Percentiles rank a stretch among this genome's conserved stretches.
Evolutionary conservation across 139 green algal species (phyloP).

Genomic region (Chlorella sp.): DNA sequence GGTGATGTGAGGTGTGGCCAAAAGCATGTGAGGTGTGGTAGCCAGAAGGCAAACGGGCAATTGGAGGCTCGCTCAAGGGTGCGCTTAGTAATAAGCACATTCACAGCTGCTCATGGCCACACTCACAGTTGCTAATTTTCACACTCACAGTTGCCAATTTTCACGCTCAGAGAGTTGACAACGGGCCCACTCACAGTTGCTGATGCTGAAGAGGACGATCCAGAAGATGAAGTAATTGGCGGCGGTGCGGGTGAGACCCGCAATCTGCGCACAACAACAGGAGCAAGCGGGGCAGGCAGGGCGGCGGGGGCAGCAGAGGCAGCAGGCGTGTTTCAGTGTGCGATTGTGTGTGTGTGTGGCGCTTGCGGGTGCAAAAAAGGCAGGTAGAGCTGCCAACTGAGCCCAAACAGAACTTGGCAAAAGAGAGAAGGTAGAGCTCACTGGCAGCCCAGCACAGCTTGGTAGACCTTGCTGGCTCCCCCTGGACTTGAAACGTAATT

Average conservation of each 20-base stretch:
- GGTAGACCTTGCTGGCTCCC: too few relatives aligned
- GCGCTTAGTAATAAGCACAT: neutral
- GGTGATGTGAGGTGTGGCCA: too few relatives aligned
- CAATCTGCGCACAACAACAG: neutral
- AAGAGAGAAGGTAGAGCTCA: too few relatives aligned
- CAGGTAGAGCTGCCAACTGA: neutral
- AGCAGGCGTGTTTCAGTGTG: neutral
- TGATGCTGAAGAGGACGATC: conserved; percentile 33
- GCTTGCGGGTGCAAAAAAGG: neutral
- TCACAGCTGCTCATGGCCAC: neutral
- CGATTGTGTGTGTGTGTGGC: neutral
- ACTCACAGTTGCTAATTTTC: conserved; percentile 29
- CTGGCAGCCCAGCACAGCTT: too few relatives aligned
- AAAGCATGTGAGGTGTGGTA: too few relatives aligned
- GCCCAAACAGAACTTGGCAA: too few relatives aligned
- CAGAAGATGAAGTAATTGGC: conserved; percentile 57
- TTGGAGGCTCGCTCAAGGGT: neutral
- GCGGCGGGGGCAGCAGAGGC: neutral
- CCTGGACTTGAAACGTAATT: too few relatives aligned
- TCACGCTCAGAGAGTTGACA: too few relatives aligned
- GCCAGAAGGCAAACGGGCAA: too few relatives aligned
- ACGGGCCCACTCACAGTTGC: conserved; percentile 14
- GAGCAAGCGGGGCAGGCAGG: neutral
- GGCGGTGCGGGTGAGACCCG: conserved; percentile 38
- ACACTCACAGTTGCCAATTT: too few relatives aligned